phyloP scores from a whole-genome alignment of 2,329 filamentous ascomycete genomes.

The Cladosporium sp. region DNA sequence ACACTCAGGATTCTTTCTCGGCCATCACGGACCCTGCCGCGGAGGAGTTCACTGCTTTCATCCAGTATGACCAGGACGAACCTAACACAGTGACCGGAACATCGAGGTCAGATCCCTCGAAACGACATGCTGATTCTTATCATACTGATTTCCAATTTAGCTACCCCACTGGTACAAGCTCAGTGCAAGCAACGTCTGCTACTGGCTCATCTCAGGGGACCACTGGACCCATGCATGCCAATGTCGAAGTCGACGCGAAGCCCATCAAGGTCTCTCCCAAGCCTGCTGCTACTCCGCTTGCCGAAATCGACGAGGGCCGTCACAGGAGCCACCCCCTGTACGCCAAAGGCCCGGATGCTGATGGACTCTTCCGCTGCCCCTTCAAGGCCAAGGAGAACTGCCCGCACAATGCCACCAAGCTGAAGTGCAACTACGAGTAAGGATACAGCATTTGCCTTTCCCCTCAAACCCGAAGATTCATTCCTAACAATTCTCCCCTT shows the following conservation, averaged over 20 bases:
- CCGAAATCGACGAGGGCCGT: constrained; percentile 35
- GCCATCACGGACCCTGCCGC: constrained; percentile 20
- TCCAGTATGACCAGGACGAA: constrained; percentile 34
- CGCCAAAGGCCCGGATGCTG: constrained; percentile 63
- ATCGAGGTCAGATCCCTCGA: constrained; percentile 29
- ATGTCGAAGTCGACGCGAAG: constrained; percentile 4
- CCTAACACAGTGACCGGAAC: neutral
- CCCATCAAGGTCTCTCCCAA: constrained; percentile 17
- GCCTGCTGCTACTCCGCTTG: neutral
- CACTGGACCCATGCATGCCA: neutral
- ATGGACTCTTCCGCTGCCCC: constrained; percentile 92
- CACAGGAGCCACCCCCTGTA: constrained; percentile 64
- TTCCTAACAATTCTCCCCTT: constrained; percentile 26
- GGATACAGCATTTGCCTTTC: constrained; percentile 38
- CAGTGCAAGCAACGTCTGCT: neutral
- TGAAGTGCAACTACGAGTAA: constrained; percentile 99
- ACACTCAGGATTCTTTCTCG: constrained; percentile 14
- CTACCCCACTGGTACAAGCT: constrained; percentile 15
- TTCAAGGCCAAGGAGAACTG: constrained; percentile 73
- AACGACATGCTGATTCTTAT: neutral
- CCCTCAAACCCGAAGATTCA: constrained; percentile 14
- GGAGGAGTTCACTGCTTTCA: constrained; percentile 31
- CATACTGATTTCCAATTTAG: constrained; percentile 26
- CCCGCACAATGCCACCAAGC: constrained; percentile 88
- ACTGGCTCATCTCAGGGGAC: constrained; percentile 5